A percentile compares a stretch with the other conserved stretches of the same genome.
Evolutionary conservation across 1,139 yeast species (phyloP).

Genomic region (Trichomonascaceae sp.): DNA sequence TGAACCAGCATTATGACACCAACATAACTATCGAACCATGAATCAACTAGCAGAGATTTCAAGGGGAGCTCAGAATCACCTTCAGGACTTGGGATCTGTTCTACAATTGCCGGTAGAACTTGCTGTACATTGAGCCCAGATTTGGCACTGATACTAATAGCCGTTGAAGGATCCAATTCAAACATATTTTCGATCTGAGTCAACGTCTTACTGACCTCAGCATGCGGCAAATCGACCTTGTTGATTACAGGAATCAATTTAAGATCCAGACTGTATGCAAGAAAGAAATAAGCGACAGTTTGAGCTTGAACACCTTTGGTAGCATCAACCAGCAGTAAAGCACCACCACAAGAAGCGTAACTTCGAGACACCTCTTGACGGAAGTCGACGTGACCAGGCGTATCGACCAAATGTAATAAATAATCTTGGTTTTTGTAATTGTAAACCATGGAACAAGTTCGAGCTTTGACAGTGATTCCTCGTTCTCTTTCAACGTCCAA

Average conservation of each 20-base stretch:
- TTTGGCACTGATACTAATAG: constrained; percentile 86
- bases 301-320: constrained; percentile 97
- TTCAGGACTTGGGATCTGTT: constrained; percentile 66
- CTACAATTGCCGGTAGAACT: constrained; percentile 73
- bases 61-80: constrained; percentile 55
- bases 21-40: constrained; percentile 91
- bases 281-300: constrained; percentile 89
- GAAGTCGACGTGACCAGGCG: constrained; percentile 98
- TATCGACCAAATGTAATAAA: constrained; percentile 83
- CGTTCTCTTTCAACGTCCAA: constrained; percentile 92
- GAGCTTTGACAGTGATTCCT: constrained; percentile 96
- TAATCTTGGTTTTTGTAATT: constrained; percentile 66
- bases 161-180: constrained; percentile 68
- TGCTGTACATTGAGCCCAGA: constrained; percentile 75
- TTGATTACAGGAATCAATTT: constrained; percentile 83
- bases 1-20: constrained; percentile 89
- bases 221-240: constrained; percentile 85
- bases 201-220: constrained; percentile 73
- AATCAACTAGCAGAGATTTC: constrained; percentile 79
- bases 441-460: constrained; percentile 90
- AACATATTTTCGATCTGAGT: constrained; percentile 81
- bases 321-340: constrained; percentile 84
- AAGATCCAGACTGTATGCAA: constrained; percentile 82
- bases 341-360: constrained; percentile 96
- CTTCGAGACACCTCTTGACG: constrained; percentile 90